Evolutionary conservation across 1,139 yeast genomes (phyloP).

Genomic region (Magnusiomyces tetraspermus): DNA sequence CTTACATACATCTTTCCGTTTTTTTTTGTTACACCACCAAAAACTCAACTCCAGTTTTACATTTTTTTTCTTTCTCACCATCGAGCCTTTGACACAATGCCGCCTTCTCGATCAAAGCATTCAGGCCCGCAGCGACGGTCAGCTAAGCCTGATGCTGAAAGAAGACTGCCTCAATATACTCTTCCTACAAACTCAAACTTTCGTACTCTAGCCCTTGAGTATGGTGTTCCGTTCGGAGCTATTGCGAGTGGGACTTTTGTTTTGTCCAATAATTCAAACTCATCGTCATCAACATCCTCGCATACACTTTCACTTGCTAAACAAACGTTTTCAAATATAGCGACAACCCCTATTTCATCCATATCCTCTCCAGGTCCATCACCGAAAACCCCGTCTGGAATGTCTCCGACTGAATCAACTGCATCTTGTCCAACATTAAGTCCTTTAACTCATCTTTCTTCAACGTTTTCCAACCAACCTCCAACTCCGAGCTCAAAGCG

Average conservation of each 20-base stretch:
- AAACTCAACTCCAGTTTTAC: background rate
- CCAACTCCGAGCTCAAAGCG: conserved; percentile 24
- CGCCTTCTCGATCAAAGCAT: background rate
- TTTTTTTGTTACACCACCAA: background rate
- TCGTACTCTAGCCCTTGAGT: background rate
- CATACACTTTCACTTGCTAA: background rate
- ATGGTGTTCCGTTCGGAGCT: conserved; percentile 1
- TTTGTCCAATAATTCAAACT: background rate
- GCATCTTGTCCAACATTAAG: background rate
- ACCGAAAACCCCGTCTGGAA: background rate
- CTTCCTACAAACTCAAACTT: background rate
- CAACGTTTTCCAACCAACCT: background rate
- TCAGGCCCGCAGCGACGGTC: background rate
- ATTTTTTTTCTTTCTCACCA: background rate
- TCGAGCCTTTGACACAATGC: background rate
- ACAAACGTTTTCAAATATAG: background rate
- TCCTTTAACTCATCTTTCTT: background rate
- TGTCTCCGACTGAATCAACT: conserved; percentile 3
- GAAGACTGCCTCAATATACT: background rate
- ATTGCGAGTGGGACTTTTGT: background rate
- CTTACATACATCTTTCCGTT: background rate
- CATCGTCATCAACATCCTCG: background rate
- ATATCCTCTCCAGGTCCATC: background rate
- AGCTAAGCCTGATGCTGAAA: background rate
- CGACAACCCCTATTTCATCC: background rate